These are phyloP conservation scores for Saccharomyces hybrid DNA, from an alignment of 1,139 yeast species.

Conservation along the genomic window DNA sequence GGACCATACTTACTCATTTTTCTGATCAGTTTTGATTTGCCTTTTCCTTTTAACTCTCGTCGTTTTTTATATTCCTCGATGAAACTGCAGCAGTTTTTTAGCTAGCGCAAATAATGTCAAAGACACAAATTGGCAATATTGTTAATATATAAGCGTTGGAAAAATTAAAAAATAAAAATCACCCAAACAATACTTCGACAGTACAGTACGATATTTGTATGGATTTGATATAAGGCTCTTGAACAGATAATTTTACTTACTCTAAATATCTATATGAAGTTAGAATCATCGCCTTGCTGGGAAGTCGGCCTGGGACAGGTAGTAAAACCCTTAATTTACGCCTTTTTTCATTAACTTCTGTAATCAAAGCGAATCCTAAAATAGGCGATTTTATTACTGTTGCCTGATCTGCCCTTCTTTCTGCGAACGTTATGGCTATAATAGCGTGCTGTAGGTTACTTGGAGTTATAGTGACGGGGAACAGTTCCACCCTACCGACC, in stretches of 20 bases:
- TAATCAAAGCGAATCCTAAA: constrained; percentile 49
- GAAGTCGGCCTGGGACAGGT: constrained; percentile 84
- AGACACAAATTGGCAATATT: not conserved
- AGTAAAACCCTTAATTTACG: constrained; percentile 64
- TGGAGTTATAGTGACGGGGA: constrained; percentile 24
- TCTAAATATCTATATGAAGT: constrained; percentile 69
- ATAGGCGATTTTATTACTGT: constrained; percentile 53
- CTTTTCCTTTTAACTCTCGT: not conserved
- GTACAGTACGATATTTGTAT: not conserved
- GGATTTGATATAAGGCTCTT: not conserved
- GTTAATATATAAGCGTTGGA: not conserved
- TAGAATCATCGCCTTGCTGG: constrained; percentile 56
- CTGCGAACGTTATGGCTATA: constrained; percentile 64
- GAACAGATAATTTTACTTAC: constrained; percentile 26
- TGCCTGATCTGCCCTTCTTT: constrained; percentile 43
- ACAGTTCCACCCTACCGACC: constrained; percentile 6
- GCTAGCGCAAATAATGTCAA: not conserved
- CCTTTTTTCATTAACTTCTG: constrained; percentile 62
- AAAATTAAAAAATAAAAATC: not conserved
- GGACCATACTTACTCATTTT: constrained; percentile 2
- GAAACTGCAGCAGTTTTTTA: not conserved
- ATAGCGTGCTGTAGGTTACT: constrained; percentile 57
- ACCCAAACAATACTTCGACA: not conserved
- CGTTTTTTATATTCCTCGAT: not conserved
- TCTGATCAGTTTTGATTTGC: not conserved